Evolutionary conservation across 345 rosid species (phyloP).

Genomic region (Eucalyptus paniculata): DNA sequence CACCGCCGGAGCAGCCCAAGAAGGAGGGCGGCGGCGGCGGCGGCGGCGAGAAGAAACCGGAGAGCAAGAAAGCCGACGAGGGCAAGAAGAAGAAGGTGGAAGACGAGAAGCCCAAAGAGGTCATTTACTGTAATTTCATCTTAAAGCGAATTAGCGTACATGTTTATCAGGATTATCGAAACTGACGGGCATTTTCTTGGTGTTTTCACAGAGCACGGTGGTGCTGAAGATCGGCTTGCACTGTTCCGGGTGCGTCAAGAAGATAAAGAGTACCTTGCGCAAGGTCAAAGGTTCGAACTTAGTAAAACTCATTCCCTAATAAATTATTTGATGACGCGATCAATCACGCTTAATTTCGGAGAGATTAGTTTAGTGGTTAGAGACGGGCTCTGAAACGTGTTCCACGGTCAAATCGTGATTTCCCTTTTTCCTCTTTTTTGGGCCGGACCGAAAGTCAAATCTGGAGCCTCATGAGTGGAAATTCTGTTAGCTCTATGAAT

Average conservation of each 20-base stretch:
- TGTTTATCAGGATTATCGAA: background rate
- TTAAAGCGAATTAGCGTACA: background rate
- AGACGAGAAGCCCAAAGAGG: slow-evolving; percentile 10
- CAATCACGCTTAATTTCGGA: background rate
- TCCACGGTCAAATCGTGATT: background rate
- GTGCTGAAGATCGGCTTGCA: slow-evolving; percentile 25
- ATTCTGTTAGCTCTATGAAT: background rate
- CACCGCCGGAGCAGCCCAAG: slow-evolving; percentile 13
- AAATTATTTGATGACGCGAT: background rate
- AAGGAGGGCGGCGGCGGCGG: slow-evolving; percentile 9
- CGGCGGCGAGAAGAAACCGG: slow-evolving; percentile 29
- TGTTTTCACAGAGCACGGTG: slow-evolving; percentile 15
- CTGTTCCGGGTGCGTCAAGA: slow-evolving; percentile 29
- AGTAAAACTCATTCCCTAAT: background rate
- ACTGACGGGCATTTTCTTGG: background rate
- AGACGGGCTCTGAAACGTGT: background rate
- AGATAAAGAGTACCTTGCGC: background rate
- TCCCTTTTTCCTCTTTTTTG: background rate
- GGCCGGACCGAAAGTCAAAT: background rate
- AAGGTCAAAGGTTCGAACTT: slow-evolving; percentile 17
- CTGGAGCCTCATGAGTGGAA: background rate
- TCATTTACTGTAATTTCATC: background rate
- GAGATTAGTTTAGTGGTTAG: background rate
- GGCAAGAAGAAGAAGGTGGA: slow-evolving; percentile 2
- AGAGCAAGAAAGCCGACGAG: background rate